A percentile compares a stretch with the other conserved stretches of the same genome.
phyloP scores from a whole-genome alignment of 2,329 filamentous ascomycete genomes.

The Pseudocercospora vitis region DNA sequence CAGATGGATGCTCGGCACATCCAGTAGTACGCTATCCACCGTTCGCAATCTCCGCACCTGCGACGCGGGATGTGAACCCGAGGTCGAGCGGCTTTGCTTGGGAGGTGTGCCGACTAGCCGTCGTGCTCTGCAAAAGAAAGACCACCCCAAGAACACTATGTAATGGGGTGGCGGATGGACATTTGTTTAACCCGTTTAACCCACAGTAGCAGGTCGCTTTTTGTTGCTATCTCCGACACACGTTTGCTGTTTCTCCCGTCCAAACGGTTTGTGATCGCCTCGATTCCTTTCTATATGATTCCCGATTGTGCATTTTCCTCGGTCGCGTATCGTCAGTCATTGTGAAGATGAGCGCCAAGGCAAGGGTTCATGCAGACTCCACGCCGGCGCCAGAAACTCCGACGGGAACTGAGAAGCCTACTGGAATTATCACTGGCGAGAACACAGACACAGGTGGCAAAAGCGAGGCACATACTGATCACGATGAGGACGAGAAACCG shows the following conservation, averaged over 20 bases:
- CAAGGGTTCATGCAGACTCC: constrained; percentile 45
- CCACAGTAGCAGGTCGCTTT: background rate
- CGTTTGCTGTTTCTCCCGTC: background rate
- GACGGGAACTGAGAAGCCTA: constrained; percentile 10
- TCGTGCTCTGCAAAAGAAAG: constrained; percentile 2
- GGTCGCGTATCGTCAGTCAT: background rate
- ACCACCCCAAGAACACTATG: background rate
- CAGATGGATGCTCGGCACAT: constrained; percentile 4
- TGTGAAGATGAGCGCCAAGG: constrained; percentile 10
- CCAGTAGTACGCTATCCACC: background rate
- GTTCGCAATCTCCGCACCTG: background rate
- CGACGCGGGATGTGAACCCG: constrained; percentile 2
- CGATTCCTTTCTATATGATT: background rate
- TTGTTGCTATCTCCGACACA: background rate
- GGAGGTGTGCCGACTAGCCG: constrained; percentile 8
- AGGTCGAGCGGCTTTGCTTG: background rate
- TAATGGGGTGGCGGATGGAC: background rate
- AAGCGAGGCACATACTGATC: background rate
- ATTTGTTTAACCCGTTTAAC: background rate
- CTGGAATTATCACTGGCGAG: constrained; percentile 11
- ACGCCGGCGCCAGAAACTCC: constrained; percentile 9
- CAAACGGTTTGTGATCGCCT: background rate
- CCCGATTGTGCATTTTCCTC: background rate
- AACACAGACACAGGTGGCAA: constrained; percentile 13
- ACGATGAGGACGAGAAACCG: constrained; percentile 26